These are phyloP conservation scores for Alternaria burnsii DNA, from an alignment of 2,329 filamentous ascomycete species.

Conservation along the genomic window DNA sequence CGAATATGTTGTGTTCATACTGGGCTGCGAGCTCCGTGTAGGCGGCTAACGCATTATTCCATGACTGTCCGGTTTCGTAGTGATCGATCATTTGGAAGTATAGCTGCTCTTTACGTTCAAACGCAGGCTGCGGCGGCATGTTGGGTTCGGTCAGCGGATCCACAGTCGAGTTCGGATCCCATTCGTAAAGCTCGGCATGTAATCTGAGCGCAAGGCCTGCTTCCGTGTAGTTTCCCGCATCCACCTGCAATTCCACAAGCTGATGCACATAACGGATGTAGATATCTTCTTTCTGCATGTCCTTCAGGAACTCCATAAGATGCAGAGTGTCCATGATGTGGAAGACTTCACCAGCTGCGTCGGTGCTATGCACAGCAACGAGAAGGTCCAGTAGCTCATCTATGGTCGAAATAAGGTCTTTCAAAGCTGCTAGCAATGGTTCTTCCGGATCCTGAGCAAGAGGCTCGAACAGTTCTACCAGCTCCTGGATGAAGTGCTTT, in stretches of 20 bases:
- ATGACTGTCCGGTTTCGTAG: conserved; percentile 93
- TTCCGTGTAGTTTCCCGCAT: conserved; percentile 81
- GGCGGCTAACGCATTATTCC: conserved; percentile 85
- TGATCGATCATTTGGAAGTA: conserved; percentile 96
- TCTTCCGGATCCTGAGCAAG: conserved; percentile 73
- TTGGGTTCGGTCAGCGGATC: conserved; percentile 74
- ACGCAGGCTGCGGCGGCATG: conserved; percentile 85
- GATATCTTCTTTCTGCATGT: conserved; percentile 97
- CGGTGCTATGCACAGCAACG: conserved; percentile 84
- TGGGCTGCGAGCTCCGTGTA: conserved; percentile 92
- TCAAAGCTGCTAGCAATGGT: conserved; percentile 76
- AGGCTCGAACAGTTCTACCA: conserved; percentile 80
- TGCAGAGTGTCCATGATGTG: conserved; percentile 87
- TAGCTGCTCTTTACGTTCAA: conserved; percentile 89
- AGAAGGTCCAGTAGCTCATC: conserved; percentile 92
- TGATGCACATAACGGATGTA: conserved; percentile 97
- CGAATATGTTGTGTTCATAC: conserved; percentile 88
- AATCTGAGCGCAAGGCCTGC: conserved; percentile 88
- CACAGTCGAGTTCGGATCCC: conserved; percentile 77
- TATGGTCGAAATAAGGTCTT: conserved; percentile 81
- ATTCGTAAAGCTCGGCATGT: conserved; percentile 91
- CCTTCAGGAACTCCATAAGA: conserved; percentile 94
- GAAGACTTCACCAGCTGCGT: conserved; percentile 75
- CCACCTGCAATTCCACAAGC: conserved; percentile 78
- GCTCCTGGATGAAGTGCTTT: conserved; percentile 88